Evolutionary conservation across 2,329 filamentous ascomycete genomes (phyloP), one percentile per base, ranked within the genome.

Genomic region (Tolypocladium amazonense): DNA sequence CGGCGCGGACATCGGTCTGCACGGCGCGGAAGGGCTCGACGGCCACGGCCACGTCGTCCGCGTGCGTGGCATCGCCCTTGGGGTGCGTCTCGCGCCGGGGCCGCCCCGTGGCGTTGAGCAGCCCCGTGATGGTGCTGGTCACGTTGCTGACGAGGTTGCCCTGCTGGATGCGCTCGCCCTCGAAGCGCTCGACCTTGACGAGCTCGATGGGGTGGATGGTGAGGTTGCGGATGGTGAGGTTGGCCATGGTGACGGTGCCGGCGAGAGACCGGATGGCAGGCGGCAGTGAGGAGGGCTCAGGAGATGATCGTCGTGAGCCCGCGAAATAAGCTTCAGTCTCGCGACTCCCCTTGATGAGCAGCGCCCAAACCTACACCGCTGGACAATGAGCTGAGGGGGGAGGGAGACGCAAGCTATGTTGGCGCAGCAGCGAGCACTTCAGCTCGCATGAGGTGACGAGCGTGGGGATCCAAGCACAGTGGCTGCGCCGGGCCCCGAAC

Each of bases 211-310:
- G 80, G 56, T 83, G 86, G 60, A 83, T 79, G 53, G 90, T 93
- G 64, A 96, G 77, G 73, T 97, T 97, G 68, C 92, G 90, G 67
- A 97, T 84, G 5, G 83, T 89, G 65, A 96, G 77, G 60, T 76
- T 73, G 23, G 77, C 73, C 80, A 82, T 83, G 18, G 39, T n/a
- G 39, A 20, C 54, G 57, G 35, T 18, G 14, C 18, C 9, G 43
- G 11, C n/a, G 41, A 45, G 43, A 47, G 55, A 18, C 18, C n/a
- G 20, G 39, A n/a, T 20, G 20, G 7, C 33, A 9, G 33, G 33
- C 15, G 15, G 12, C 37, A 43, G 39, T 8, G 39, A 43, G 39
- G n/a, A n/a, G n/a, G 20, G 20, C 20, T 20, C 39, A 1, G 20
- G 53, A 33, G 33, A 27, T 4, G 23, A 9, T 47, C 43, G n/a